Evolutionary conservation across 2,329 filamentous ascomycete species (phyloP), one percentile per base, ranked within the genome.

Genomic region (Trichoderma pleuroti): DNA sequence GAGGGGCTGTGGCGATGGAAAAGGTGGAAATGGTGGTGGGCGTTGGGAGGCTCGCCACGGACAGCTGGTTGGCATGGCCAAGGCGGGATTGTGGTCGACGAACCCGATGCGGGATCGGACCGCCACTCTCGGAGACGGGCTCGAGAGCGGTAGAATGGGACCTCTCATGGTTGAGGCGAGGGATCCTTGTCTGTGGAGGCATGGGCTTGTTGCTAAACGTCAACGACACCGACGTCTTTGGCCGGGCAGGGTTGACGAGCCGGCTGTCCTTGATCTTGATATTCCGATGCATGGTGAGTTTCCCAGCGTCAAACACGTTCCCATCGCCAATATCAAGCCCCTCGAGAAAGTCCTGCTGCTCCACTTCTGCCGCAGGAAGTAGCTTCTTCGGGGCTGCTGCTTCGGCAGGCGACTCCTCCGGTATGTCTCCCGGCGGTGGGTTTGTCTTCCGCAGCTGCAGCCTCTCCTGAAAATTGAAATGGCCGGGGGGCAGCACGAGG

Each of bases 51-150:
- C 89, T 88, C 74, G 89, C 86, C 18, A 91, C 81, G 21, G 92
- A 93, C 14, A 90, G 90, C 75, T 93, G 90, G 18, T 89, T 82
- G 12, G 89, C 88, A 78, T 94, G 91, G 14, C 88, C 65, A 32
- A 93, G 78, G 70, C 91, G 87, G 4, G 91, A 93, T 73, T 89
- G 87, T 54, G 91, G 88, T 73, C 90, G 85, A 70, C 89, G 87
- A 73, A 85, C 85, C 18, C 83, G 82, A 72, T 86, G 88, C 54
- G 85, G 83, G 66, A 85, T 83, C 61, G 92, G 89, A 5, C 90
- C 93, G 64, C 94, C 94, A 74, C 90, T 94, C 81, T 98, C 95
- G 49, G 93, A 97, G 7, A 98, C 94, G 26, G 95, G 94, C 78
- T 97, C 95, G n/a, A 98, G 86, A 21, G 91, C 91, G 12, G 81